Evolutionary conservation across 352 stramenopile species (phyloP), one percentile per base, ranked within the genome.

Genomic region (Globisporangium viniferum): DNA sequence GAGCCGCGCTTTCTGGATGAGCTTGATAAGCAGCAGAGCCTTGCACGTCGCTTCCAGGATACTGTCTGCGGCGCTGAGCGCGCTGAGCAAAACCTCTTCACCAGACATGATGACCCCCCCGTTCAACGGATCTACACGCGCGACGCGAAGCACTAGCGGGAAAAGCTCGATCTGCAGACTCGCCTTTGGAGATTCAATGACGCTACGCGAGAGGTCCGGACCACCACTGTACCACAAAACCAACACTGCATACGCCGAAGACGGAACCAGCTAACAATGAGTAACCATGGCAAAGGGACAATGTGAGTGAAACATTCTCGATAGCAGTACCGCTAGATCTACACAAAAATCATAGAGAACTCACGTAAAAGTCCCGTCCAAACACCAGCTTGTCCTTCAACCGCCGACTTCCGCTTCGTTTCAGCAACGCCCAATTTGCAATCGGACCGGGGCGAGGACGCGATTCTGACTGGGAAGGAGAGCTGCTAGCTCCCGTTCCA

Each of bases 211-310:
- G 35, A 94, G 72, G 51, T 93, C 79, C 0, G 88, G 88, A 5
- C 88, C 88, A 27, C 88, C 88, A 60, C 70, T 91, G 58, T 94
- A 96, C 88, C 88, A 96, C 18, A 80, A 71, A 24, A 85, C 75
- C n/a, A 96, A 71, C 49, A 89, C 76, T 3, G 70, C 57, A 69
- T 94, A 92, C 9, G 88, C 84, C 29, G 80, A 57, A 0, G 82
- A 82, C 27, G 88, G 88, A 35, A 96, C 73, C 56, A 94, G 68
- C 86, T 95, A 24, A 5, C 20, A 41, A 73, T 22, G 48, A 3
- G 24, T 24, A 24, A 24, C 24, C 24, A 31, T 8, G 24, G 18
- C 12, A 9, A 48, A 24, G 24, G 24, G 36, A 59, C 7, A 51
- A 1, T 39, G 48, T 60, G 27, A 62, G 31, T 15, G 36, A 36